phyloP scores from a whole-genome alignment of 257 asterid genomes.

The Gentiana straminea region DNA sequence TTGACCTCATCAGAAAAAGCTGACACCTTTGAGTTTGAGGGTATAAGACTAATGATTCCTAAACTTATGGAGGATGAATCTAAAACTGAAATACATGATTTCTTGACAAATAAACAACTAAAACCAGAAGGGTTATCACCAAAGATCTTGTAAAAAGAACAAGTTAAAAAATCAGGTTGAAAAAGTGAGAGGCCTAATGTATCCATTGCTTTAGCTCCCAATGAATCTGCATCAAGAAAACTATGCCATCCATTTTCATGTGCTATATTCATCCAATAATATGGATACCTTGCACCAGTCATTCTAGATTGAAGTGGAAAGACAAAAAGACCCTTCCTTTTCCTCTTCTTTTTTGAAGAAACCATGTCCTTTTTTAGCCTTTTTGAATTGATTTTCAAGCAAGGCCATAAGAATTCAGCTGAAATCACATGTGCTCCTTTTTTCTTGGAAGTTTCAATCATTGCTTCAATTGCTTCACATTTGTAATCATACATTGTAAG shows the following conservation, averaged over 20 bases:
- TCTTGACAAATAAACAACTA: conserved; percentile 61
- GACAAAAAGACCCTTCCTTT: conserved; percentile 44
- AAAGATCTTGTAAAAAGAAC: conserved; percentile 63
- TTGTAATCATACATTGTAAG: conserved; percentile 56
- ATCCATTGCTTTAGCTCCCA: conserved; percentile 81
- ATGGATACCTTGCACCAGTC: conserved; percentile 58
- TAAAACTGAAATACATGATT: conserved; percentile 26
- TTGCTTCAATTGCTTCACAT: conserved; percentile 43
- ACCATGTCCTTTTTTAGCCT: conserved; percentile 39
- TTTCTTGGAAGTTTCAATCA: conserved; percentile 30
- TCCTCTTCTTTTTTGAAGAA: conserved; percentile 19
- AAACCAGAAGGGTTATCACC: conserved; percentile 87
- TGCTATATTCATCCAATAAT: conserved; percentile 78
- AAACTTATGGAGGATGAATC: conserved; percentile 23
- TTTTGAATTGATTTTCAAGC: conserved; percentile 36
- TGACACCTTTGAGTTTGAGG: conserved; percentile 13
- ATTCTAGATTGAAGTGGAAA: conserved; percentile 73
- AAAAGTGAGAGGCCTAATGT: conserved; percentile 75
- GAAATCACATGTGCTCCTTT: conserved; percentile 37
- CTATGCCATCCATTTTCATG: conserved; percentile 83
- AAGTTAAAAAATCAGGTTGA: conserved; percentile 60
- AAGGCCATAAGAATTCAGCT: conserved; percentile 76
- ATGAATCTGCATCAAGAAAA: conserved; percentile 67
- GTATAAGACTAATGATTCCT: conserved; percentile 53
- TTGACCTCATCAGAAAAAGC: conserved; percentile 1